phyloP scores from a whole-genome alignment of 176 grass and related monocot genomes.

The Musa itinerans region DNA sequence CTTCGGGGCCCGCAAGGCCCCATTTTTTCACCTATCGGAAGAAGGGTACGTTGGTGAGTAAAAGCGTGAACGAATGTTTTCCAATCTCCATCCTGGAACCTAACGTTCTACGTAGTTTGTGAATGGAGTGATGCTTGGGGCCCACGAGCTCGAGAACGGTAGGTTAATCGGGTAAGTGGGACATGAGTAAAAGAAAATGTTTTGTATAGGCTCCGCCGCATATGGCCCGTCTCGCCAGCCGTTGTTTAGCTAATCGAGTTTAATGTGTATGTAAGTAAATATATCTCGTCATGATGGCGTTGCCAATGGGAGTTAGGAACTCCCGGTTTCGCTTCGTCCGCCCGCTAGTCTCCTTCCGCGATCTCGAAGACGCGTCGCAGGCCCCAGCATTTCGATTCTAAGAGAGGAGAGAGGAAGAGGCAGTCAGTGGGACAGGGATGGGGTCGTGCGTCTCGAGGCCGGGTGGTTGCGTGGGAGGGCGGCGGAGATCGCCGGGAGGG shows the following conservation, averaged over 20 bases:
- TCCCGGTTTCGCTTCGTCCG: background rate
- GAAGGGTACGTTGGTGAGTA: no score
- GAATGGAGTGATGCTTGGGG: no score
- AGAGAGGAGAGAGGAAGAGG: background rate
- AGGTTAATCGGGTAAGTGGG: background rate
- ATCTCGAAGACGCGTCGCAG: background rate
- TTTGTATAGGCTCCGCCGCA: no score
- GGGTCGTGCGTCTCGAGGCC: conserved; percentile 12
- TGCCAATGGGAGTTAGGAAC: background rate
- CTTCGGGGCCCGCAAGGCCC: no score
- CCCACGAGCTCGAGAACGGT: no score
- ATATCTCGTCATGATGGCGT: background rate
- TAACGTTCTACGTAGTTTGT: no score
- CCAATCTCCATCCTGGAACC: no score
- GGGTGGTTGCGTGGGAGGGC: conserved; percentile 2
- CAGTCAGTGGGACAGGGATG: background rate
- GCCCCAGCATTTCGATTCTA: background rate
- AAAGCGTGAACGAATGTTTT: no score
- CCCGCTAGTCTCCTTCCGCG: background rate
- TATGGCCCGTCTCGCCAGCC: background rate
- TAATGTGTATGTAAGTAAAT: background rate
- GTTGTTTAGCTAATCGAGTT: background rate
- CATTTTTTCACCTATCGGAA: no score
- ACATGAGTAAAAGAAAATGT: no score
- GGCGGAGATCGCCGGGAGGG: background rate